Evolutionary conservation across 2,329 filamentous ascomycete genomes (phyloP), one percentile per base, ranked within the genome.

Genomic region (Alternaria triticimaculans): DNA sequence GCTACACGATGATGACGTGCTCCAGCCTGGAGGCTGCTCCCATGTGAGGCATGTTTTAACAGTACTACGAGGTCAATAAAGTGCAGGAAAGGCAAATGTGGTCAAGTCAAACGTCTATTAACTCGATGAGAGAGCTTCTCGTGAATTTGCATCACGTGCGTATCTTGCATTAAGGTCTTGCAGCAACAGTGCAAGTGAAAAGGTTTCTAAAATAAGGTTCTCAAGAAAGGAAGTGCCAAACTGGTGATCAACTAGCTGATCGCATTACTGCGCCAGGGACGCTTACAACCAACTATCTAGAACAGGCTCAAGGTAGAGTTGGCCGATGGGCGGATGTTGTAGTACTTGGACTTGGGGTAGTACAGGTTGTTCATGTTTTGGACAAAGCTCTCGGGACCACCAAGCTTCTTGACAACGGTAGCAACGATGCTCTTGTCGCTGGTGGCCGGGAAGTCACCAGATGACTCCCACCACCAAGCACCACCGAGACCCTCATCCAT

Each of bases 391-490:
- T 26, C 18, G 5, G 26, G 9, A 30, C 70, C 71, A 56, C 70
- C 71, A n/a, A 73, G 64, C 21, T 59, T 57, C 26, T 72, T 63
- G 23, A 63, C 57, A 25, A 66, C 62, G 28, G 58, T 64, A 18
- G 28, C n/a, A 1, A 76, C 58, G 11, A 76, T 55, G 37, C 71
- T 73, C 65, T 72, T 72, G 14, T 61, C 60, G 23, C 68, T 64
- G 11, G 21, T 66, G 18, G 58, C 45, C 6, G 43, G 37, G 14
- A 63, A 69, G 51, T 77, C 75, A 49, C 58, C 60, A 57, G 68
- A 73, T 0, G 67, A 69, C 18, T 78, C 75, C 75, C 74, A 78
- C 69, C 70, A 78, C 74, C 74, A 76, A 0, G 71, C 71, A 12
- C 75, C 75, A 48, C 74, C 74, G 4, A 78, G 64, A n/a, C 67